These are phyloP conservation scores for Lasiodiplodia hormozganensis DNA, from an alignment of 2,329 filamentous ascomycete genomes.

Conservation along the genomic window DNA sequence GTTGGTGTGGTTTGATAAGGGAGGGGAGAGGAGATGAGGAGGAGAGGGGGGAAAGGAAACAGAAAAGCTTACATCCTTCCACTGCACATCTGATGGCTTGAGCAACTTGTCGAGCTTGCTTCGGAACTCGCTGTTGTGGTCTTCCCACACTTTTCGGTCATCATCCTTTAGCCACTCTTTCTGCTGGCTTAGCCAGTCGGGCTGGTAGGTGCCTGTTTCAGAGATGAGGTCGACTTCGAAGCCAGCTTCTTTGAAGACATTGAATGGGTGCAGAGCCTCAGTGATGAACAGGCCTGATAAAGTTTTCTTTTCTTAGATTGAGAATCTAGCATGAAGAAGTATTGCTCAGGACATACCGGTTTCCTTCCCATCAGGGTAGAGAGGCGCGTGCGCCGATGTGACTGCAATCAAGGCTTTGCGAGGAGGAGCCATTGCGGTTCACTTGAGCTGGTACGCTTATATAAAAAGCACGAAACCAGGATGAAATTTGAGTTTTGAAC, in stretches of 20 bases:
- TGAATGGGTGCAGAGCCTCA: conserved; percentile 58
- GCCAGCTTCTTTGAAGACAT: conserved; percentile 53
- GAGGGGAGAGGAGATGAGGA: neutral
- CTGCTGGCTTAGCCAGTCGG: conserved; percentile 55
- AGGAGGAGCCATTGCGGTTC: conserved; percentile 36
- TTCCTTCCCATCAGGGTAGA: conserved; percentile 49
- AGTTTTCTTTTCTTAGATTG: neutral
- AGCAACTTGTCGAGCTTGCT: conserved; percentile 54
- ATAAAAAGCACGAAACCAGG: too few relatives aligned
- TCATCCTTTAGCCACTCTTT: conserved; percentile 51
- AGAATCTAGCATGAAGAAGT: neutral
- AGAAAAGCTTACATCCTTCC: conserved; percentile 25
- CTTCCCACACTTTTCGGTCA: conserved; percentile 50
- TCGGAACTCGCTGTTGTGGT: conserved; percentile 52
- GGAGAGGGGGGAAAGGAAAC: neutral
- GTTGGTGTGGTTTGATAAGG: neutral
- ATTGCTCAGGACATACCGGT: conserved; percentile 37
- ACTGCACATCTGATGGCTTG: conserved; percentile 47
- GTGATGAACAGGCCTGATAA: conserved; percentile 49
- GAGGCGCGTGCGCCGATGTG: conserved; percentile 50
- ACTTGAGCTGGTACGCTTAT: neutral
- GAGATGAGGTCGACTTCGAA: conserved; percentile 58
- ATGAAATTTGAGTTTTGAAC: too few relatives aligned
- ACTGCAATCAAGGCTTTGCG: conserved; percentile 52
- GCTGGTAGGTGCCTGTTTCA: conserved; percentile 53